Conservation (phyloP, 345 rosid genomes). For the Trapa bicornis region DNA sequence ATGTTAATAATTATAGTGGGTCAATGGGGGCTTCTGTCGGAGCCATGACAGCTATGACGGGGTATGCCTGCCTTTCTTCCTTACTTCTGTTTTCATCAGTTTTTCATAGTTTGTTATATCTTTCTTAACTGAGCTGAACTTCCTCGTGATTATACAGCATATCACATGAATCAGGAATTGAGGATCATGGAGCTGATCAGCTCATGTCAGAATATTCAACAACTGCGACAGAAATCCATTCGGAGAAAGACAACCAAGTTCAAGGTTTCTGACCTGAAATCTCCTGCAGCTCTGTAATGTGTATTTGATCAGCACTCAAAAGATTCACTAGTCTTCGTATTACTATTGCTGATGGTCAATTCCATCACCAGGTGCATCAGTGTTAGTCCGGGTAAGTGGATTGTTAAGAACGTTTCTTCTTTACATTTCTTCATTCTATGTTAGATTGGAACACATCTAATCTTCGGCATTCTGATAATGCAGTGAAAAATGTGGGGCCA, state of each 20-base stretch:
- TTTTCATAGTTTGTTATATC: background rate
- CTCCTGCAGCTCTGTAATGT: background rate
- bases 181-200: conserved; percentile 1
- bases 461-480: background rate
- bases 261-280: background rate
- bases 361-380: conserved; percentile 1
- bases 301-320: too few relatives aligned
- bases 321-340: background rate
- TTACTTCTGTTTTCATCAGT: background rate
- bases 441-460: background rate
- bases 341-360: conserved; percentile 1
- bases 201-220: conserved; percentile 6
- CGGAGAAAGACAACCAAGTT: background rate
- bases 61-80: conserved; percentile 15
- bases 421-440: background rate
- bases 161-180: conserved; percentile 1
- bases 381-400: conserved; percentile 4
- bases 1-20: conserved; percentile 23
- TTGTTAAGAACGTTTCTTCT: background rate
- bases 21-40: conserved; percentile 19
- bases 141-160: background rate
- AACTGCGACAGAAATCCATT: background rate
- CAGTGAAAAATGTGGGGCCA: background rate
- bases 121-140: too few relatives aligned
- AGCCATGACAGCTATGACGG: conserved; percentile 13